phyloP scores from a whole-genome alignment of 2,329 filamentous ascomycete species.

The Sarocladiaceae sp. region DNA sequence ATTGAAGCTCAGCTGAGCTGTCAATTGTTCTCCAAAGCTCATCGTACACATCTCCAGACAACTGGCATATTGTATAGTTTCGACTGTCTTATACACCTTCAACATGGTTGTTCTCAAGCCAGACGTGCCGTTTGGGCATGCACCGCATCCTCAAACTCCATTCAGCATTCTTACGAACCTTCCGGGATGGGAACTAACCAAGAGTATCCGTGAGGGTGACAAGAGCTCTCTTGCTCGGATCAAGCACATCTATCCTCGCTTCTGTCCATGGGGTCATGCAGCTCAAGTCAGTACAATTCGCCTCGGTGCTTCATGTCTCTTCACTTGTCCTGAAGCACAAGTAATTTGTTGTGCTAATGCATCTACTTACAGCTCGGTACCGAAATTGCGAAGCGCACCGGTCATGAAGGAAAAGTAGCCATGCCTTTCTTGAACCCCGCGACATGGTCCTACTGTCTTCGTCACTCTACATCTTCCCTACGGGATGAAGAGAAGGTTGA shows the following conservation, averaged over 20 bases:
- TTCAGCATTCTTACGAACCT: slow-evolving; percentile 44
- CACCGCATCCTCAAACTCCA: slow-evolving; percentile 40
- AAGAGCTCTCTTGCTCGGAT: slow-evolving; percentile 26
- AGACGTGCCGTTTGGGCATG: slow-evolving; percentile 37
- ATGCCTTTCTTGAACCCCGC: slow-evolving; percentile 28
- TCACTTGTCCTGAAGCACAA: background rate
- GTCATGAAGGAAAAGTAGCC: slow-evolving; percentile 20
- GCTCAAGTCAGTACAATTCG: slow-evolving; percentile 26
- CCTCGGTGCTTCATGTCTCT: background rate
- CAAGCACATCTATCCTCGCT: slow-evolving; percentile 42
- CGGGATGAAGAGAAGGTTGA: slow-evolving; percentile 31
- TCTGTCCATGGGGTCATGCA: slow-evolving; percentile 34
- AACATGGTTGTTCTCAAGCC: slow-evolving; percentile 33
- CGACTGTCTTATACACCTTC: slow-evolving; percentile 15
- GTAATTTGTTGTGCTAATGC: too few species aligned
- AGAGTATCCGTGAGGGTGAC: slow-evolving; percentile 38
- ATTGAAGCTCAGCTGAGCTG: too few species aligned
- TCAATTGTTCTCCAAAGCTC: too few species aligned
- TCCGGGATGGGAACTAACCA: slow-evolving; percentile 37
- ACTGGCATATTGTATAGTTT: too few species aligned
- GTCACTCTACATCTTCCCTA: slow-evolving; percentile 27
- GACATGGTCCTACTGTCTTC: slow-evolving; percentile 23
- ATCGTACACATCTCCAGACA: too few species aligned
- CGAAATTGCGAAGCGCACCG: slow-evolving; percentile 28
- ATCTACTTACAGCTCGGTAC: slow-evolving; percentile 31